phyloP scores from a whole-genome alignment of 192 early-diverging fungal genomes.

The Haplosporangium gracile region DNA sequence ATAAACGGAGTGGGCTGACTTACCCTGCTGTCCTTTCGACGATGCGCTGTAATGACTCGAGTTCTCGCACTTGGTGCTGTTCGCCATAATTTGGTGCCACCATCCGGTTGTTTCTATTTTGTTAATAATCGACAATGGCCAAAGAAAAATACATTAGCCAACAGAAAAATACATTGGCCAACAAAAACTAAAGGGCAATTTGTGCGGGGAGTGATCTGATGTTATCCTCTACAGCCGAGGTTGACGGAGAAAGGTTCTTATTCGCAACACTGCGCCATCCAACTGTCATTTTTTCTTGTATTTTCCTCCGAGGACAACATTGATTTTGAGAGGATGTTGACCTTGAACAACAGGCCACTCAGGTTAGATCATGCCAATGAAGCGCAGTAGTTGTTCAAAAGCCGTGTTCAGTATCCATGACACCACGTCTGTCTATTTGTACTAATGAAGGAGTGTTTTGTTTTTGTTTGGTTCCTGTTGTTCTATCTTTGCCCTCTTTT shows the following conservation, averaged over 20 bases:
- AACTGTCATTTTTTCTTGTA: background rate
- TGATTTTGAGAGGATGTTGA: background rate
- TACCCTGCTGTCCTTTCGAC: conserved; percentile 56
- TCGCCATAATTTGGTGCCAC: conserved; percentile 21
- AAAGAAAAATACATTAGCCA: background rate
- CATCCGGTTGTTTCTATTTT: conserved; percentile 37
- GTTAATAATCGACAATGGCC: background rate
- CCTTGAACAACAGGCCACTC: background rate
- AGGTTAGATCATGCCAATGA: background rate
- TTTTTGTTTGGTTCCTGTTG: background rate
- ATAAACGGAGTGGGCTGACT: background rate
- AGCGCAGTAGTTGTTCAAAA: background rate
- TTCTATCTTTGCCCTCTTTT: background rate
- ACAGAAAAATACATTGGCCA: background rate
- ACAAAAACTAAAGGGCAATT: background rate
- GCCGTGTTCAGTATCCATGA: background rate
- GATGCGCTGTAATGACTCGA: conserved; percentile 53
- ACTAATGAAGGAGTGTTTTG: background rate
- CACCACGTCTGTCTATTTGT: background rate
- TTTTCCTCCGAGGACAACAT: background rate
- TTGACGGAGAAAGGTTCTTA: background rate
- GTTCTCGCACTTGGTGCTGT: conserved; percentile 52
- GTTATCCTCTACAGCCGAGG: background rate
- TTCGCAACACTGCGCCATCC: background rate
- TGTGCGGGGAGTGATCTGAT: background rate